Evolutionary conservation across 495 filamentous ascomycete genomes (phyloP).

Genomic region (Aspergillus panamensis): DNA sequence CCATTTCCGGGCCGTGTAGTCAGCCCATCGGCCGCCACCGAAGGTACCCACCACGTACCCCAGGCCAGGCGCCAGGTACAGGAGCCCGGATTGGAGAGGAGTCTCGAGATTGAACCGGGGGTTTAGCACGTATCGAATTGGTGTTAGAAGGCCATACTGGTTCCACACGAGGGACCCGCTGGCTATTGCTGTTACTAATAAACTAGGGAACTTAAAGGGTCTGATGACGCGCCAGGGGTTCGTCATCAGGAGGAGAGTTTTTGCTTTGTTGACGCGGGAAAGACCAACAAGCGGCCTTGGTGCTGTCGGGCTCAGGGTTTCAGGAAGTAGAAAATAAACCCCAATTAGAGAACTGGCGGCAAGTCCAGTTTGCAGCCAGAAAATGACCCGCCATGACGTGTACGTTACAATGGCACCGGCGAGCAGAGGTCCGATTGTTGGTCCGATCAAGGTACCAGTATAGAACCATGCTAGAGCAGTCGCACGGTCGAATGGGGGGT

Average conservation of each 20-base stretch:
- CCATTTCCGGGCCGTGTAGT: slow-evolving; percentile 60
- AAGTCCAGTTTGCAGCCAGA: slow-evolving; percentile 19
- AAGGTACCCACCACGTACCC: slow-evolving; percentile 70
- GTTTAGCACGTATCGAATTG: slow-evolving; percentile 71
- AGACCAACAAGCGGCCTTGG: slow-evolving; percentile 8
- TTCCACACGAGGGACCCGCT: slow-evolving; percentile 65
- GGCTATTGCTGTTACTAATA: slow-evolving; percentile 58
- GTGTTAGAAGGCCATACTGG: slow-evolving; percentile 68
- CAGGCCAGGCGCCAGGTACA: slow-evolving; percentile 70
- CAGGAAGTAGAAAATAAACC: slow-evolving; percentile 11
- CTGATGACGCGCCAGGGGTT: slow-evolving; percentile 14
- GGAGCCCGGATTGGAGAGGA: slow-evolving; percentile 64
- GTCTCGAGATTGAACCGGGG: slow-evolving; percentile 65
- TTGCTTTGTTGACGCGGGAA: neutral
- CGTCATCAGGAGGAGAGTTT: slow-evolving; percentile 8
- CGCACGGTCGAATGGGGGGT: slow-evolving; percentile 14
- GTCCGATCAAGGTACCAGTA: slow-evolving; percentile 14
- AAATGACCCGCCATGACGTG: slow-evolving; percentile 19
- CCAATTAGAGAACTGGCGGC: neutral
- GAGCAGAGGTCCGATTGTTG: slow-evolving; percentile 14
- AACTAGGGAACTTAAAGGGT: slow-evolving; percentile 60
- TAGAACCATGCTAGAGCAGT: slow-evolving; percentile 16
- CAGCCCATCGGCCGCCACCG: slow-evolving; percentile 68
- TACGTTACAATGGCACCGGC: slow-evolving; percentile 20
- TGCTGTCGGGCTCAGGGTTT: slow-evolving; percentile 7